Evolutionary conservation across 441 rosid genomes (phyloP).

Genomic region (Hura crepitans): DNA sequence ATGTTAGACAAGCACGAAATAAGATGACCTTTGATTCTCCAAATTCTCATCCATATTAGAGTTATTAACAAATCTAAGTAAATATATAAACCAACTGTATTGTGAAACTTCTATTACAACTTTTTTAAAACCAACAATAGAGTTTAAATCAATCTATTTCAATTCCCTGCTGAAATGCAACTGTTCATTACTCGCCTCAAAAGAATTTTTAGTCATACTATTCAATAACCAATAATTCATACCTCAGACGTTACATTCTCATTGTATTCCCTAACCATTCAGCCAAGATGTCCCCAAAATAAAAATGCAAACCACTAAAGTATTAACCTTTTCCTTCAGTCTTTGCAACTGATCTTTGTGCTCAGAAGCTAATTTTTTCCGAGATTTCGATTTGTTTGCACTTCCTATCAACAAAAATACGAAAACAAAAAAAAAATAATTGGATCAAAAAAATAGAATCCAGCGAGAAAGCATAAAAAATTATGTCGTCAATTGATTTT

Average conservation of each 20-base stretch:
- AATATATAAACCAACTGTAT: background rate
- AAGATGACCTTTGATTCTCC: background rate
- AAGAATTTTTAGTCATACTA: background rate
- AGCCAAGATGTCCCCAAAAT: background rate
- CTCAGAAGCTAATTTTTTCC: slow-evolving; percentile 49
- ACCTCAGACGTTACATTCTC: background rate
- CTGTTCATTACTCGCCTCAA: background rate
- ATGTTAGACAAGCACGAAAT: background rate
- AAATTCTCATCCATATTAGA: no score
- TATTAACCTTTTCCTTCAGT: slow-evolving; percentile 58
- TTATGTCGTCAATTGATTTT: background rate
- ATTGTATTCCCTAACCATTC: background rate
- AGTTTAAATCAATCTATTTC: background rate
- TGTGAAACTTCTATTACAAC: background rate
- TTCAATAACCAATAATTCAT: background rate
- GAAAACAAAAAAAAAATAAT: background rate
- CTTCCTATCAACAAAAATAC: slow-evolving; percentile 2
- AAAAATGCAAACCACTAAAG: background rate
- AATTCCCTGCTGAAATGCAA: background rate
- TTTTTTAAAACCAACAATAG: background rate
- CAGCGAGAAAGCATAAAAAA: background rate
- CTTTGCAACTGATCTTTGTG: slow-evolving; percentile 64
- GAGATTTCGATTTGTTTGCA: slow-evolving; percentile 28
- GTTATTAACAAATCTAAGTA: background rate
- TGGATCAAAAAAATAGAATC: background rate